Evolutionary conservation across 2,329 filamentous ascomycete species (phyloP).

Genomic region (Cladosporium sp.): DNA sequence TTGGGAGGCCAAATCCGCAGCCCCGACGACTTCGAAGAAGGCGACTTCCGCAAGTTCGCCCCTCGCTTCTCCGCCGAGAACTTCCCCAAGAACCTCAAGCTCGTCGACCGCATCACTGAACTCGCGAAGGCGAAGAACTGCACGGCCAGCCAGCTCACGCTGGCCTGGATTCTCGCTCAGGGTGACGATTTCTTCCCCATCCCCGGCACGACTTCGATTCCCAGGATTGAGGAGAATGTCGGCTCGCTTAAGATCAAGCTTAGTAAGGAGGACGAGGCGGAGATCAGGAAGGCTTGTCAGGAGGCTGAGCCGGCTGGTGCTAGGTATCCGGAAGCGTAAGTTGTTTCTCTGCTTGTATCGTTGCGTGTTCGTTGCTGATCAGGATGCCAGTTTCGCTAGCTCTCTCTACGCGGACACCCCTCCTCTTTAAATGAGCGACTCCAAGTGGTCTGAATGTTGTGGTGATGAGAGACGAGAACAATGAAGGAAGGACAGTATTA

Average conservation of each 20-base stretch:
- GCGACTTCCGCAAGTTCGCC: conserved; percentile 44
- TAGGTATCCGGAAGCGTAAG: conserved; percentile 36
- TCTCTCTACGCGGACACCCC: conserved; percentile 8
- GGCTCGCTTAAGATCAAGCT: conserved; percentile 33
- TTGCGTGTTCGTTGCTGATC: no score
- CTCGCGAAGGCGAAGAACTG: conserved; percentile 52
- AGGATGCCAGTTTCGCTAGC: neutral
- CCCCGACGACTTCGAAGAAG: conserved; percentile 43
- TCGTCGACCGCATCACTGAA: conserved; percentile 47
- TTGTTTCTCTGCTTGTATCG: no score
- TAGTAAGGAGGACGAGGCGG: conserved; percentile 32
- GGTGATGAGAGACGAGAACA: no score
- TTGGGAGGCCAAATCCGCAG: conserved; percentile 48
- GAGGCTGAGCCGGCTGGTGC: conserved; percentile 31
- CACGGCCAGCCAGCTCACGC: conserved; percentile 54
- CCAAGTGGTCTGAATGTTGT: no score
- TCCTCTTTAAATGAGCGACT: neutral
- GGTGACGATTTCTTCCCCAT: conserved; percentile 52
- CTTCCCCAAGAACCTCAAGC: conserved; percentile 51
- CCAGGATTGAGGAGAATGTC: conserved; percentile 44
- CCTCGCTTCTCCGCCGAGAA: conserved; percentile 52
- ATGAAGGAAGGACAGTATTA: no score
- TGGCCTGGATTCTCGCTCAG: conserved; percentile 61
- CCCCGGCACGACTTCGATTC: conserved; percentile 48
- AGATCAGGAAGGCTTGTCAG: conserved; percentile 34